These are phyloP conservation scores for Trichosanthes cucumerina DNA, from an alignment of 306 rosid species.

Conservation along the genomic window DNA sequence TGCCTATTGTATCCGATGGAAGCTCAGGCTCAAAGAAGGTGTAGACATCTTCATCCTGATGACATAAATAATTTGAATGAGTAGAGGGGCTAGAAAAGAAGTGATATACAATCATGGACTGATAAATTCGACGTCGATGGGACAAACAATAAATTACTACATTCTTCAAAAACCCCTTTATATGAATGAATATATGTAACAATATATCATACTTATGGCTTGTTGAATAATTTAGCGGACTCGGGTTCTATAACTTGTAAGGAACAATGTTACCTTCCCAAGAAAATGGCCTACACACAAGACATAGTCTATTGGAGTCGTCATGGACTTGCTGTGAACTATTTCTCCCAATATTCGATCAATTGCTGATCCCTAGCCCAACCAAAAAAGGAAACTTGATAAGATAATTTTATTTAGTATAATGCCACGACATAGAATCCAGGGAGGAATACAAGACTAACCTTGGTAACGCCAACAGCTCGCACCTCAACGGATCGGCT, in stretches of 20 bases:
- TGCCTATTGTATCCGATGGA: constrained; percentile 30
- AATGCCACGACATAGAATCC: not conserved
- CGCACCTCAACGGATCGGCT: constrained; percentile 95
- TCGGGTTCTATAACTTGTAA: not conserved
- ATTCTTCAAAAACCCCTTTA: not conserved
- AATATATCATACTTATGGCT: not conserved
- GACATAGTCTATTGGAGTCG: constrained; percentile 79
- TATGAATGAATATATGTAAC: not conserved
- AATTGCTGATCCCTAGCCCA: constrained; percentile 82
- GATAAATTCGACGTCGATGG: not conserved
- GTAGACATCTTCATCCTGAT: constrained; percentile 91
- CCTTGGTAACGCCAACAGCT: constrained; percentile 93
- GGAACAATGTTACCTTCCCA: constrained; percentile 50
- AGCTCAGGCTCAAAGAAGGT: constrained; percentile 91
- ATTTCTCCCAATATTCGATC: constrained; percentile 96
- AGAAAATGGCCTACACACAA: constrained; percentile 91
- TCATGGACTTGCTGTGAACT: constrained; percentile 89
- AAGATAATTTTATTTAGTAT: not conserved
- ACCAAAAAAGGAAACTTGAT: not conserved
- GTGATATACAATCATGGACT: not conserved
- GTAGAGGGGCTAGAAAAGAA: not conserved
- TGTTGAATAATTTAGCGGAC: not conserved
- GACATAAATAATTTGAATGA: constrained; percentile 9
- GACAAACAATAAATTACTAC: not conserved
- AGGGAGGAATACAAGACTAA: constrained; percentile 10